phyloP scores from a whole-genome alignment of 176 grass and related monocot species.

The barley (Hordeum vulgare) region DNA sequence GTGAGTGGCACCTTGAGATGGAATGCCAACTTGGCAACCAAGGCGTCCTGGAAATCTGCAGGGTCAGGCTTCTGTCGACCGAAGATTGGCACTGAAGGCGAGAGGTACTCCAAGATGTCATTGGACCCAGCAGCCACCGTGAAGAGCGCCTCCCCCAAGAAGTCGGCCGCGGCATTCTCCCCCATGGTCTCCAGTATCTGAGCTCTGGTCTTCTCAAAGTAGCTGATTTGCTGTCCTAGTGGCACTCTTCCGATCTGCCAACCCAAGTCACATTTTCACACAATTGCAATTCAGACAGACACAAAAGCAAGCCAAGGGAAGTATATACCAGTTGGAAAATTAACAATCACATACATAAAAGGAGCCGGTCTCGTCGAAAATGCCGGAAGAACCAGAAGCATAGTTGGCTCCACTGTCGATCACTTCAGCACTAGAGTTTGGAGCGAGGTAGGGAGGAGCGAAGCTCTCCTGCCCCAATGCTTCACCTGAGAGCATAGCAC shows the following conservation, averaged over 20 bases:
- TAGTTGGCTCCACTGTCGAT: constrained; percentile 55
- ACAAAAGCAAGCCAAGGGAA: constrained; percentile 11
- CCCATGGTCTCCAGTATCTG: constrained; percentile 30
- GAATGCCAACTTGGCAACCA: constrained; percentile 68
- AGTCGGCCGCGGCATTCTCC: constrained; percentile 41
- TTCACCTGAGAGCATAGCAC: constrained; percentile 45
- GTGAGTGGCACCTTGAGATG: constrained; percentile 57
- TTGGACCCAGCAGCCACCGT: constrained; percentile 57
- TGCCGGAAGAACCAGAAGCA: constrained; percentile 86
- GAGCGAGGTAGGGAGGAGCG: constrained; percentile 66
- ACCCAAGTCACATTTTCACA: background rate
- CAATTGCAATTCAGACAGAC: constrained; percentile 6
- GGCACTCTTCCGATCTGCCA: constrained; percentile 69
- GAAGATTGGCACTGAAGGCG: constrained; percentile 69
- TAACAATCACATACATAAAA: constrained; percentile 48
- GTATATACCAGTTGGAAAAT: background rate
- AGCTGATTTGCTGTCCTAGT: constrained; percentile 56
- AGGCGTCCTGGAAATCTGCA: constrained; percentile 48
- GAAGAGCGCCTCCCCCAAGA: constrained; percentile 60
- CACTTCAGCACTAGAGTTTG: constrained; percentile 33
- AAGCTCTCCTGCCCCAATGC: constrained; percentile 50
- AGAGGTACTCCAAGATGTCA: constrained; percentile 72
- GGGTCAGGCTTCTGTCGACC: constrained; percentile 44
- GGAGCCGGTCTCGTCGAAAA: constrained; percentile 82
- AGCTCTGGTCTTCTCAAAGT: constrained; percentile 67